phyloP scores from a whole-genome alignment of 2,329 filamentous ascomycete species.

The Epichloe glyceriae region DNA sequence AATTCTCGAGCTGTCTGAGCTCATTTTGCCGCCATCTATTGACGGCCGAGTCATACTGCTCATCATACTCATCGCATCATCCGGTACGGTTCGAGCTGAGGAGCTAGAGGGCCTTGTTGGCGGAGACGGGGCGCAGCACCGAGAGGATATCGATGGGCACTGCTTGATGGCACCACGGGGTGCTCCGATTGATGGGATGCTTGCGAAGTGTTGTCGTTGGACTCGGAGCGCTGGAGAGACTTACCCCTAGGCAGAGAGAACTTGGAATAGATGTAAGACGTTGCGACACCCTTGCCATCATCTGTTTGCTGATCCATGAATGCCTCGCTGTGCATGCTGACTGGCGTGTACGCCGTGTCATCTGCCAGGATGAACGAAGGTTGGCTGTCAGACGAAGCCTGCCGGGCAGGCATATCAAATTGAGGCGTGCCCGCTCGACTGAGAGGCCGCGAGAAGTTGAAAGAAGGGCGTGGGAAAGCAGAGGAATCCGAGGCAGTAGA shows the following conservation, averaged over 20 bases:
- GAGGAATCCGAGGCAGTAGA: constrained; percentile 78
- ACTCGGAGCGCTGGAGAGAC: constrained; percentile 55
- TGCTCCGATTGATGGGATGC: constrained; percentile 53
- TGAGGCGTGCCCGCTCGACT: constrained; percentile 56
- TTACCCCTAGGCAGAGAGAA: constrained; percentile 76
- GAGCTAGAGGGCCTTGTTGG: constrained; percentile 48
- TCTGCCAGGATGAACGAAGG: constrained; percentile 50
- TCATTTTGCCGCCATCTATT: constrained; percentile 36
- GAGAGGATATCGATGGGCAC: constrained; percentile 27
- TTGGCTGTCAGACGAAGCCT: constrained; percentile 55
- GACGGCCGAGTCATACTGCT: constrained; percentile 31
- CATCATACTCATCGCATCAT: constrained; percentile 21
- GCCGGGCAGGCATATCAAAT: constrained; percentile 45
- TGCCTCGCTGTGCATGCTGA: constrained; percentile 59
- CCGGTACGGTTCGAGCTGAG: constrained; percentile 25
- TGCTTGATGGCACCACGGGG: constrained; percentile 27
- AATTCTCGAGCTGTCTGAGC: constrained; percentile 29
- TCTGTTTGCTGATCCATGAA: constrained; percentile 43
- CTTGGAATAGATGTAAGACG: constrained; percentile 78
- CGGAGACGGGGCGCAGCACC: constrained; percentile 47
- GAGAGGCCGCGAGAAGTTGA: constrained; percentile 88
- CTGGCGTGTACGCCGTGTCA: constrained; percentile 53
- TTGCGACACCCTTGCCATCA: constrained; percentile 35
- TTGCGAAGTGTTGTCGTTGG: constrained; percentile 38
- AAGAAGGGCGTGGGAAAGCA: constrained; percentile 56